Percentiles rank a stretch among this genome's conserved stretches.
Conservation (phyloP, 441 rosid genomes). For the Pelargonium cotyledonis region DNA sequence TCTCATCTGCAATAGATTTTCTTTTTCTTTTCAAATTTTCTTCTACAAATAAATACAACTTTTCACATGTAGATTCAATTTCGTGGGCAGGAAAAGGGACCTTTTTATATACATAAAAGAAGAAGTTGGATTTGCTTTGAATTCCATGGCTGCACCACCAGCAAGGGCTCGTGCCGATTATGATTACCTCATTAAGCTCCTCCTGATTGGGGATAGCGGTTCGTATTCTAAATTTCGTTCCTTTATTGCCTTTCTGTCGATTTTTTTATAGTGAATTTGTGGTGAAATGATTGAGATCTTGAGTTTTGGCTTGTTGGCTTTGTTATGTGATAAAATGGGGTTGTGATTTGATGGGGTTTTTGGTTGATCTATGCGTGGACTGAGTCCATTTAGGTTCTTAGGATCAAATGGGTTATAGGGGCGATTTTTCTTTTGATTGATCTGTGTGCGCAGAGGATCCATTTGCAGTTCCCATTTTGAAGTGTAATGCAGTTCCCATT, state of each 20-base stretch:
- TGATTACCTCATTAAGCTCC: slow-evolving; percentile 50
- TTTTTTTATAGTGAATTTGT: background rate
- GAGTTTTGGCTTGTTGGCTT: background rate
- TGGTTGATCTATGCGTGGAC: background rate
- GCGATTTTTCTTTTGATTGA: background rate
- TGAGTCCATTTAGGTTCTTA: background rate
- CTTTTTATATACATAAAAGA: background rate
- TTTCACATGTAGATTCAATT: background rate
- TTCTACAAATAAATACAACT: slow-evolving; percentile 4
- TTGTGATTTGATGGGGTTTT: background rate
- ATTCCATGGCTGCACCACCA: slow-evolving; percentile 44
- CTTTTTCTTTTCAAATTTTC: too few relatives aligned
- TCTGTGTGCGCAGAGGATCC: background rate
- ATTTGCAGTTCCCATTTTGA: background rate
- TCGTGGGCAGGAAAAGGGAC: background rate
- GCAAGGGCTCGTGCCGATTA: slow-evolving; percentile 49
- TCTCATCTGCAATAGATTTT: background rate
- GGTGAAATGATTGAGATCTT: background rate
- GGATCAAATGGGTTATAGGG: background rate
- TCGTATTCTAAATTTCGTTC: background rate
- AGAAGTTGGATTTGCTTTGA: slow-evolving; percentile 12
- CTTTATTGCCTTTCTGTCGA: background rate
- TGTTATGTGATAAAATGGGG: slow-evolving; percentile 1
- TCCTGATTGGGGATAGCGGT: slow-evolving; percentile 52
- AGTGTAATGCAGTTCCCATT: background rate